Evolutionary conservation across 176 grass and related monocot genomes (phyloP).

Genomic region (Avena eriantha): DNA sequence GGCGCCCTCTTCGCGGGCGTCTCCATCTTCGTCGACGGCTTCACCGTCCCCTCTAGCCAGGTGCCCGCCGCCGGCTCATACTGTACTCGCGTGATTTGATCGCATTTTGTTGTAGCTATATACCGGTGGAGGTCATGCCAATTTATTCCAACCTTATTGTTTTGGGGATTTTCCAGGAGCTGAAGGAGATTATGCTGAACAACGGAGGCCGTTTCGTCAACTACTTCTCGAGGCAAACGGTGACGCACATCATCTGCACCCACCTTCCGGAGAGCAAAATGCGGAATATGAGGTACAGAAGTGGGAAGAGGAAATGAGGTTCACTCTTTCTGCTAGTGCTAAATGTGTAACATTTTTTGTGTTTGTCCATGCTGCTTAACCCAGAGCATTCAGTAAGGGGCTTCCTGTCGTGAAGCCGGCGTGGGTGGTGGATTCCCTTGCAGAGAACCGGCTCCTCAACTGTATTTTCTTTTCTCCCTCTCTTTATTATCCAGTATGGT

Average conservation of each 20-base stretch:
- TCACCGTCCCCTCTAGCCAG: conserved; percentile 72
- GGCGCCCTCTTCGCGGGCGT: conserved; percentile 60
- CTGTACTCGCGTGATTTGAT: not conserved
- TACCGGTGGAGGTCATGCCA: not conserved
- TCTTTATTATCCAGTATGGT: not conserved
- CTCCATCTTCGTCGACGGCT: conserved; percentile 74
- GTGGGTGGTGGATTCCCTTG: conserved; percentile 87
- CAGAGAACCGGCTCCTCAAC: conserved; percentile 74
- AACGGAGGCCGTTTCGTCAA: conserved; percentile 86
- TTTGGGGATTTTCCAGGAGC: conserved; percentile 55
- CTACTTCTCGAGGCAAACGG: conserved; percentile 86
- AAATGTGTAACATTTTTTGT: not conserved
- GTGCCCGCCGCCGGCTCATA: not conserved
- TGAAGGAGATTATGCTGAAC: conserved; percentile 91
- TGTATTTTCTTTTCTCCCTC: conserved; percentile 58
- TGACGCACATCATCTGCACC: conserved; percentile 82
- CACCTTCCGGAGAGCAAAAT: conserved; percentile 85
- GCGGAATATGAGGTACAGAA: conserved; percentile 74
- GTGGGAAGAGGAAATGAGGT: not conserved
- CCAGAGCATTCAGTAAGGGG: conserved; percentile 78
- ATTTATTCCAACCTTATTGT: not conserved
- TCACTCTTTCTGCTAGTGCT: not conserved
- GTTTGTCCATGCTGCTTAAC: conserved; percentile 15
- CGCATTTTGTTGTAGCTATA: not conserved
- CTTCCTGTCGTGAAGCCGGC: conserved; percentile 84